phyloP scores from a whole-genome alignment of 139 green algal genomes.

The Deuterostichococcus epilithicus region DNA sequence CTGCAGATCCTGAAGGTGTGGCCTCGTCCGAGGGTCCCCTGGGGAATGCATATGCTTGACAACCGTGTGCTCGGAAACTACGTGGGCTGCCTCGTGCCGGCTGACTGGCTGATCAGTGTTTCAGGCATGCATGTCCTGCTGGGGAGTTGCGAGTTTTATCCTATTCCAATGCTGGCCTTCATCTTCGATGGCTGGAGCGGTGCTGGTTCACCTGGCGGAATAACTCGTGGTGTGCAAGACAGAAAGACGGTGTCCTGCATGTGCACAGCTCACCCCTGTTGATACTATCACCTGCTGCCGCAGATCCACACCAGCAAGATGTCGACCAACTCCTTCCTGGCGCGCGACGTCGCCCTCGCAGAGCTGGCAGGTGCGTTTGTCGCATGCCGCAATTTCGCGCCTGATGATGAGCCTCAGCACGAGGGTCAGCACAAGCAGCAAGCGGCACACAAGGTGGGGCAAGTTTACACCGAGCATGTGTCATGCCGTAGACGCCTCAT shows the following conservation, averaged over 20 bases:
- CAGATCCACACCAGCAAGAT: constrained; percentile 86
- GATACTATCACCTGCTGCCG: not conserved
- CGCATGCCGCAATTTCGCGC: not conserved
- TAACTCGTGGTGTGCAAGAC: no score
- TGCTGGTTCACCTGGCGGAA: no score
- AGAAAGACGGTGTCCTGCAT: no score
- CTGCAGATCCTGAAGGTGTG: constrained; percentile 86
- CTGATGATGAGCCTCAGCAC: not conserved
- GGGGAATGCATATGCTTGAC: not conserved
- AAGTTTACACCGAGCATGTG: not conserved
- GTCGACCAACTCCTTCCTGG: constrained; percentile 84
- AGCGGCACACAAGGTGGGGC: not conserved
- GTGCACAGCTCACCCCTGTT: not conserved
- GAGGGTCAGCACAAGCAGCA: not conserved
- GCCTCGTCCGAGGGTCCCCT: not conserved
- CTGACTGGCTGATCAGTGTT: no score
- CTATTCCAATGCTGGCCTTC: not conserved
- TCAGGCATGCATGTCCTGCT: no score
- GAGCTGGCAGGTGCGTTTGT: constrained; percentile 48
- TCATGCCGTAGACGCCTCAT: no score
- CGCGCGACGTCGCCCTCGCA: constrained; percentile 81
- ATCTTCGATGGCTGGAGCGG: no score
- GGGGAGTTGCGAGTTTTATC: no score
- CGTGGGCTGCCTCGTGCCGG: no score
- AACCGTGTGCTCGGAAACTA: no score